These are phyloP conservation scores for Coemansia sp. DNA, from an alignment of 192 early-diverging fungal species.

Conservation along the genomic window DNA sequence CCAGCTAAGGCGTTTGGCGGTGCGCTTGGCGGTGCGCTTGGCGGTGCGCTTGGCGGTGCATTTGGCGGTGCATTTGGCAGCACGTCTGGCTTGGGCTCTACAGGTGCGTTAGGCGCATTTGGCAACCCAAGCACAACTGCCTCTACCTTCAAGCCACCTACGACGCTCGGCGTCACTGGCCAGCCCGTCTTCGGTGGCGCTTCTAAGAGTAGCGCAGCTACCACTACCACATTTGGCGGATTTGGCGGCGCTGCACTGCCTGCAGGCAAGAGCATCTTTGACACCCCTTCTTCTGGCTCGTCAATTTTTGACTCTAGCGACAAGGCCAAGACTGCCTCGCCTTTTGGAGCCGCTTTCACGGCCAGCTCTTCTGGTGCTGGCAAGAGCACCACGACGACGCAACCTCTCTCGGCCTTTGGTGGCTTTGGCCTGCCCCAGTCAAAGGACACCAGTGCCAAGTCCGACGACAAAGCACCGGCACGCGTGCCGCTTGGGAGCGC, in stretches of 20 bases:
- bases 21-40: slow-evolving; percentile 1
- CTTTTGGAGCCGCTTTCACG: slow-evolving; percentile 3
- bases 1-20: slow-evolving; percentile 3
- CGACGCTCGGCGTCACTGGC: slow-evolving; percentile 7
- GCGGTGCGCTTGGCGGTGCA: background rate
- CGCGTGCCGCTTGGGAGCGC: slow-evolving; percentile 2
- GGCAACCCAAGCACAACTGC: slow-evolving; percentile 15
- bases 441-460: background rate
- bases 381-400: slow-evolving; percentile 6
- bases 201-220: slow-evolving; percentile 16
- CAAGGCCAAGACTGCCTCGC: slow-evolving; percentile 2
- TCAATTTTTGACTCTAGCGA: slow-evolving; percentile 26
- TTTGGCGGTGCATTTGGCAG: background rate
- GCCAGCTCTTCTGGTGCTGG: background rate
- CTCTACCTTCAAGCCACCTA: slow-evolving; percentile 23
- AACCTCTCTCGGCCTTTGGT: background rate
- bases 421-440: background rate
- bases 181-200: slow-evolving; percentile 41
- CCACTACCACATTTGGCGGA: slow-evolving; percentile 18
- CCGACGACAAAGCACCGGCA: background rate
- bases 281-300: slow-evolving; percentile 12
- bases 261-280: slow-evolving; percentile 30
- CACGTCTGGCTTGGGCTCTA: background rate
- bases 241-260: slow-evolving; percentile 6
- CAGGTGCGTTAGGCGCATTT: slow-evolving; percentile 15